phyloP scores from a whole-genome alignment of 2,329 filamentous ascomycete genomes.

The Colletotrichum nymphaeae region DNA sequence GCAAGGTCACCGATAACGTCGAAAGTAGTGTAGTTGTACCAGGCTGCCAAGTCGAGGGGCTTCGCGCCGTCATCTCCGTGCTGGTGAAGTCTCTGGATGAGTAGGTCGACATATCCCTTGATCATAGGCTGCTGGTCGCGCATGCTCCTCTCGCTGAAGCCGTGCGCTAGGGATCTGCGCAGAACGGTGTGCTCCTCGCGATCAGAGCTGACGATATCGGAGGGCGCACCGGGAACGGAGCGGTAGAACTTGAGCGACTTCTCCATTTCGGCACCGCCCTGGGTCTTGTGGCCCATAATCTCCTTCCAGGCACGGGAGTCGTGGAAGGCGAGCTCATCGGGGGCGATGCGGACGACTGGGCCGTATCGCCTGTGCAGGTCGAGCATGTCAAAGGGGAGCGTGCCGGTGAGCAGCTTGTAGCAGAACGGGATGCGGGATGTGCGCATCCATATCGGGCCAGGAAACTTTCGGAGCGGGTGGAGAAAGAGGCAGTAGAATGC shows the following conservation, averaged over 20 bases:
- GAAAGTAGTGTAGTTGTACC: conserved; percentile 45
- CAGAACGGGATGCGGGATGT: conserved; percentile 8
- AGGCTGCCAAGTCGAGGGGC: conserved; percentile 40
- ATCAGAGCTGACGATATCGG: conserved; percentile 36
- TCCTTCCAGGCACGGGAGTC: conserved; percentile 51
- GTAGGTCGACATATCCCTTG: conserved; percentile 50
- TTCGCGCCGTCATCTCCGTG: conserved; percentile 33
- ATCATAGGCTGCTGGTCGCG: conserved; percentile 43
- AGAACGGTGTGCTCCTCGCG: conserved; percentile 32
- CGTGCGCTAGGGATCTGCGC: conserved; percentile 37
- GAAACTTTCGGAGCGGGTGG: conserved; percentile 45
- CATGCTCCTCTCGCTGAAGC: conserved; percentile 41
- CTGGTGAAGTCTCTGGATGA: conserved; percentile 50
- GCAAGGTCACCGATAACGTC: conserved; percentile 45
- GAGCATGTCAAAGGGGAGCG: conserved; percentile 42
- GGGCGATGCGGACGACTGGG: conserved; percentile 57
- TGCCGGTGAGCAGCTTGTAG: conserved; percentile 37
- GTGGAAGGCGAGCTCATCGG: conserved; percentile 59
- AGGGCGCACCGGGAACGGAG: not conserved
- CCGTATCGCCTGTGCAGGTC: conserved; percentile 54
- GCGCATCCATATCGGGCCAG: conserved; percentile 40
- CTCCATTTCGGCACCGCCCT: conserved; percentile 28
- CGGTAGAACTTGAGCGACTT: conserved; percentile 31
- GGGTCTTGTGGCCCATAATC: conserved; percentile 48
- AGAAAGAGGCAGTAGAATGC: conserved; percentile 43